Base-by-base conservation (phyloP, 805 yeast species). In the Candida manassasensis region DNA sequence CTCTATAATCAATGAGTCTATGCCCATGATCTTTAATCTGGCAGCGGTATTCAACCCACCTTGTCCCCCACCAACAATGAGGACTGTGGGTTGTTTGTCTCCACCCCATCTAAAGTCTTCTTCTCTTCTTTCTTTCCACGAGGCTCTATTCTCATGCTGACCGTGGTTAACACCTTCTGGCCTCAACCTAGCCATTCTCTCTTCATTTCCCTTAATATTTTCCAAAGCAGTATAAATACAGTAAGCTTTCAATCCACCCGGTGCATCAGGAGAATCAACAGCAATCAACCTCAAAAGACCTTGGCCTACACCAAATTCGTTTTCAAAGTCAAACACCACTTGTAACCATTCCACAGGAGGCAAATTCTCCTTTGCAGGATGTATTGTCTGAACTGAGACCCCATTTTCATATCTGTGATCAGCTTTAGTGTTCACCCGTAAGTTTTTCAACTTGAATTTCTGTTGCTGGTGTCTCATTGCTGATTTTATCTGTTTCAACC, bases 21-120 rank as follows among this genome's bases (percentile, higher is more conserved):
- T 52, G 8, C 75, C 74, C 54, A 64, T 54, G 6, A 53, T 49
- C 39, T 63, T 63, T 47, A 68, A 49, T 35, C 71, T 50, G 1
- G 73, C 71, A 21, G 73, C 72, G 18, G 57, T 46, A 21, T 62
- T 61, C 19, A 69, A 47, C 3, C 73, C 73, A 40, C 63, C 61
- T 48, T 69, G 75, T 15, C 75, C 74, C 38, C 71, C 75, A 27
- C 75, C 74, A 30, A 69, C 66, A 40, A 69, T 51, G 26, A 69
- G 50, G 14, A 67, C 73, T n/a, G 58, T 33, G 4, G 73, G 74
- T 42, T 63, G 60, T 33, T 59, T 56, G 3, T 45, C 45, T 3
- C 47, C 59, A n/a, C 50, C 56, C 42, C 49, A 57, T 11, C 47
- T 43, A 35, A 50, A 50, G n/a, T 55, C 60, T 10, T 45, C 48